Evolutionary conservation across 139 green algal genomes (phyloP), one percentile per base, ranked within the genome.

Genomic region (Chlamydomonas asymmetrica): DNA sequence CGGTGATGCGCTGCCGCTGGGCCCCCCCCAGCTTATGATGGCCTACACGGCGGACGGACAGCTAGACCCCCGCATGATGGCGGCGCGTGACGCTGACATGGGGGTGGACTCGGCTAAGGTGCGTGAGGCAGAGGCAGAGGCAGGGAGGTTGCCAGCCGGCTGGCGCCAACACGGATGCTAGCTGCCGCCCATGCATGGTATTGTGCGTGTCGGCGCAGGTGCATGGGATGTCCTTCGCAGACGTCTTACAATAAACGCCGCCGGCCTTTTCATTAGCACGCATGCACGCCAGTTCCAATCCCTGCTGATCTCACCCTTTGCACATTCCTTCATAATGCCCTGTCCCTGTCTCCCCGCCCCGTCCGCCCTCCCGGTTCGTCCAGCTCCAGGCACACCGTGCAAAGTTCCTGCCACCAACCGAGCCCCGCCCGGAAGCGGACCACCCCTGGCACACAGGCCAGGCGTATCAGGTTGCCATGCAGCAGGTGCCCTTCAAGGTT

Each of bases 1-100:
- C 4, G 89, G 87, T 3, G 84, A 95, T 64, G 27, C 70, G 3
- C 74, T 95, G 66, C 91, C 91, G 0, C 75, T 91, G 8, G 90
- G 90, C 29, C 54, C 54, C 35, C 54, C 87, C 6, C 88, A 93
- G 80, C 85, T 93, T 48, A 92, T 93, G 88, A 90, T 91, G 83
- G 63, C 78, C 5, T 89, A 89, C 79, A 88, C 85, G 25, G 83
- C n/a, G 4, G 87, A 91, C 49, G 85, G 84, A 4, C 84, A 91
- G 76, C 41, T 90, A 40, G 50, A 83, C 22, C 60, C 70, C 1
- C 61, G 61, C 2, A 31, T 88, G 69, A 16, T 84, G 31, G 39
- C 74, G 18, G 45, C 66, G 25, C 61, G 88, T 0, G 88, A 92
- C n/a, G 6, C 45, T 29, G 71, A 75, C 27, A 66, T 74, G 16